phyloP scores from a whole-genome alignment of 345 rosid species.

The Trapa bicornis region DNA sequence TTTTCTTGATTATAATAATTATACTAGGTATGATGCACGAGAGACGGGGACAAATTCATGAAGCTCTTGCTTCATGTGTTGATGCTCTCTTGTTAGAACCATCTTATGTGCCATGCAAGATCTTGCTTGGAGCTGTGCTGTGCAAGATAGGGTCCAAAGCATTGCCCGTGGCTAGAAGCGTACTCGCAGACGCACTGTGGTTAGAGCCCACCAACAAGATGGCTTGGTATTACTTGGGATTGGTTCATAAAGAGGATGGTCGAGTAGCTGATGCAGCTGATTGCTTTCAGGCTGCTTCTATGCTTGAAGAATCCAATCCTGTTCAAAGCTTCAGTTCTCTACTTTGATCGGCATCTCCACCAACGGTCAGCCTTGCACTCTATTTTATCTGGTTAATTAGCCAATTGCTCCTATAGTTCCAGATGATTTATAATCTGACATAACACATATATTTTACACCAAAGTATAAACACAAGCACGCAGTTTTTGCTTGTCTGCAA shows the following conservation, averaged over 20 bases:
- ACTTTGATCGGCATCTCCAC: conserved; percentile 17
- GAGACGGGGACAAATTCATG: conserved; percentile 51
- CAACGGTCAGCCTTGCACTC: conserved; percentile 8
- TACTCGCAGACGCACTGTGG: conserved; percentile 80
- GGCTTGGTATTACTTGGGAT: conserved; percentile 87
- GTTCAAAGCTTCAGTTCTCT: conserved; percentile 70
- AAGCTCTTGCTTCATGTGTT: conserved; percentile 38
- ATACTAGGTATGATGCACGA: conserved; percentile 53
- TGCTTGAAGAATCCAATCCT: conserved; percentile 91
- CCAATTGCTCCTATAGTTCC: too few relatives aligned
- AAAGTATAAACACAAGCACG: too few relatives aligned
- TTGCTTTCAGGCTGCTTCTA: conserved; percentile 87
- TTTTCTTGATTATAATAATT: conserved; percentile 6
- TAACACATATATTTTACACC: too few relatives aligned
- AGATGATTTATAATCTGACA: too few relatives aligned
- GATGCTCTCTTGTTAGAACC: conserved; percentile 53
- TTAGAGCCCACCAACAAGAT: conserved; percentile 69
- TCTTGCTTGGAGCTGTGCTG: conserved; percentile 45
- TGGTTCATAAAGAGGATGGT: conserved; percentile 66
- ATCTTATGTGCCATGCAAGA: conserved; percentile 50
- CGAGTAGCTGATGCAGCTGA: conserved; percentile 79
- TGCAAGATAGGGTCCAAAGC: conserved; percentile 40
- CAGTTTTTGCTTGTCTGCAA: too few relatives aligned
- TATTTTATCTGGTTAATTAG: background rate
- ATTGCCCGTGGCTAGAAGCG: conserved; percentile 67